Conservation (phyloP, 208 protist genomes). For the Trypanosoma theileri region DNA sequence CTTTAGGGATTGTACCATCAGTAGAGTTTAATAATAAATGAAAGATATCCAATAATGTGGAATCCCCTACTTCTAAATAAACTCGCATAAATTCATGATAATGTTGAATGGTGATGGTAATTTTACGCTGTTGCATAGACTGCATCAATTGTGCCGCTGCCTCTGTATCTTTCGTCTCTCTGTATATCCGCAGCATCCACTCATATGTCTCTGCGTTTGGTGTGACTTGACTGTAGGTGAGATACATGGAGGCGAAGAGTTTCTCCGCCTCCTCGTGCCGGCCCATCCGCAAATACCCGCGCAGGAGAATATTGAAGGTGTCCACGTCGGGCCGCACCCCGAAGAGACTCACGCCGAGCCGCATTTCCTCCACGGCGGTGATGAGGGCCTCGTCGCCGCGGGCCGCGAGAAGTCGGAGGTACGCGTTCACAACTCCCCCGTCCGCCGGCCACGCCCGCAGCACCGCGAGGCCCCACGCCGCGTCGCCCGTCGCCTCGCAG, state of each 20-base stretch:
- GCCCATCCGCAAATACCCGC: conserved; percentile 35
- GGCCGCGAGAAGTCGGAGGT: conserved; percentile 70
- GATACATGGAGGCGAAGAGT: conserved; percentile 33
- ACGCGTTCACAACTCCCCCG: conserved; percentile 40
- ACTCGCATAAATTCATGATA: conserved; percentile 60
- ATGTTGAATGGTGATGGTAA: conserved; percentile 33
- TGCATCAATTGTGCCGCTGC: conserved; percentile 38
- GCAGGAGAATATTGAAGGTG: conserved; percentile 75
- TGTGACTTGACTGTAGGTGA: conserved; percentile 38
- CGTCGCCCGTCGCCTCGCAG: conserved; percentile 45
- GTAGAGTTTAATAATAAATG: conserved; percentile 27
- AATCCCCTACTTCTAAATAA: conserved; percentile 45
- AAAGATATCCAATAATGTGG: conserved; percentile 57
- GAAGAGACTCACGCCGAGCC: conserved; percentile 61
- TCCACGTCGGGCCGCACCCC: conserved; percentile 59
- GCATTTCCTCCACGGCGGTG: conserved; percentile 61
- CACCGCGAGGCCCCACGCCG: conserved; percentile 48
- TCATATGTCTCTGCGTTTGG: conserved; percentile 75
- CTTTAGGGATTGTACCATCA: conserved; percentile 15
- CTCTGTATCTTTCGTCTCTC: conserved; percentile 30
- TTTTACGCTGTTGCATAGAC: conserved; percentile 27
- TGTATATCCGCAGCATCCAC: conserved; percentile 56
- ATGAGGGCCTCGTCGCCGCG: conserved; percentile 46
- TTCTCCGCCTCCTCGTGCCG: conserved; percentile 27
- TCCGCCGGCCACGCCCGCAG: conserved; percentile 31